Evolutionary conservation across 2,329 filamentous ascomycete genomes (phyloP).

Genomic region (Trichoderma lentiforme): DNA sequence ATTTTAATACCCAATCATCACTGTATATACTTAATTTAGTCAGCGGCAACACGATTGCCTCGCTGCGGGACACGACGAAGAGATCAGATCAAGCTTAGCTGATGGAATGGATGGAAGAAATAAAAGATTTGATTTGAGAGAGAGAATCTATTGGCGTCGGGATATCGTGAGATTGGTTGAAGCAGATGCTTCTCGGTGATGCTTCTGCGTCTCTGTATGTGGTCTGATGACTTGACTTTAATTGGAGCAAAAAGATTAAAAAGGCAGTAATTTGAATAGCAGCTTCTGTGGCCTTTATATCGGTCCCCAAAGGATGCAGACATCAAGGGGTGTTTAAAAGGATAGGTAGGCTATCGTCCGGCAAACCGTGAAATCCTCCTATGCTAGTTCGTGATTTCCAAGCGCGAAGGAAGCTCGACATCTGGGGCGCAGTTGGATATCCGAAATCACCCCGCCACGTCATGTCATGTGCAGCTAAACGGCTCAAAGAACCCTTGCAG

Average conservation of each 20-base stretch:
- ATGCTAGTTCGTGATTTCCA: neutral
- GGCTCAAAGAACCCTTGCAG: neutral
- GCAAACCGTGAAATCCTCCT: neutral
- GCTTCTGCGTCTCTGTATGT: neutral
- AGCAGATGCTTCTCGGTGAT: neutral
- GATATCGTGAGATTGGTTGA: neutral
- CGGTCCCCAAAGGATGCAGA: too few relatives aligned
- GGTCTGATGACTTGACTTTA: neutral
- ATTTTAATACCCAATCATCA: conserved; percentile 17
- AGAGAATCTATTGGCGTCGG: neutral
- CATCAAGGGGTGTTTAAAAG: too few relatives aligned
- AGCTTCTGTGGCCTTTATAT: neutral
- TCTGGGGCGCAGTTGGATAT: too few relatives aligned
- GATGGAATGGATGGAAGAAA: neutral
- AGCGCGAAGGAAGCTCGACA: neutral
- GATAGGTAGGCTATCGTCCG: neutral
- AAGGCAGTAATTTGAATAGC: neutral
- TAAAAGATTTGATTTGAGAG: neutral
- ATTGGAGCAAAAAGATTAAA: neutral
- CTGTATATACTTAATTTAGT: conserved; percentile 14
- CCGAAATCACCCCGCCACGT: too few relatives aligned
- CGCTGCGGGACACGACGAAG: neutral
- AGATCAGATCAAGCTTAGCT: neutral
- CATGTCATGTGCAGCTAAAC: too few relatives aligned
- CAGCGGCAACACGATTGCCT: neutral